phyloP scores from a whole-genome alignment of 2,329 filamentous ascomycete species.

The Exophiala bonariae region DNA sequence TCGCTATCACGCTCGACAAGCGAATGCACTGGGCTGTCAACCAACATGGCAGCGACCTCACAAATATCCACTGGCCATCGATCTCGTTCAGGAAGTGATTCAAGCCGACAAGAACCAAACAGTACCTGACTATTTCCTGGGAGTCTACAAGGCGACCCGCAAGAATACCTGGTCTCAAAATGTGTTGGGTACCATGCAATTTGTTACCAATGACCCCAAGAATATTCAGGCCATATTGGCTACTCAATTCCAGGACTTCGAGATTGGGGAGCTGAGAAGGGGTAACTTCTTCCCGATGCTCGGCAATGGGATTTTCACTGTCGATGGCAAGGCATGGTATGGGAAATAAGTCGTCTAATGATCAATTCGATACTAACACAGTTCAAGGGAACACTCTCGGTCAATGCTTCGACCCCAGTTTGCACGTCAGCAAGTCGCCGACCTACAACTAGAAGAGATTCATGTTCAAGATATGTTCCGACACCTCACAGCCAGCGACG shows the following conservation, averaged over 20 bases:
- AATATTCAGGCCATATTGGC: constrained; percentile 86
- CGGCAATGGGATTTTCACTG: constrained; percentile 60
- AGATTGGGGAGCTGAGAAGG: constrained; percentile 74
- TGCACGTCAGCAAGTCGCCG: constrained; percentile 77
- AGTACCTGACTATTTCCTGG: constrained; percentile 21
- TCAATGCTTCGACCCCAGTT: constrained; percentile 84
- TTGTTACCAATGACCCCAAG: constrained; percentile 37
- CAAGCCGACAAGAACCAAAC: constrained; percentile 21
- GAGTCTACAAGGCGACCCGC: constrained; percentile 13
- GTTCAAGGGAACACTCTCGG: constrained; percentile 52
- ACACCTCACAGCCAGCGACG: constrained; percentile 59
- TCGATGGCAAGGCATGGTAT: constrained; percentile 72
- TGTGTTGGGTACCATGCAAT: constrained; percentile 16
- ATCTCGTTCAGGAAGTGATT: constrained; percentile 17
- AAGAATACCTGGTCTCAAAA: constrained; percentile 22
- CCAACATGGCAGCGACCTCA: constrained; percentile 16
- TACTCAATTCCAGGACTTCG: constrained; percentile 79
- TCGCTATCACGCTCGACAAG: constrained; percentile 20
- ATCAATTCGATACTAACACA: background rate
- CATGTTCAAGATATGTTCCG: constrained; percentile 74
- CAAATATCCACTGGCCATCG: constrained; percentile 21
- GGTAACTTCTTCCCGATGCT: constrained; percentile 62
- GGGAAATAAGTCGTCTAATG: no score
- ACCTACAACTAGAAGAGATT: constrained; percentile 76
- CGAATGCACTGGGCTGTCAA: constrained; percentile 21